These are phyloP conservation scores for Circinella minor DNA, from an alignment of 371 early-diverging fungal species.

Conservation along the genomic window DNA sequence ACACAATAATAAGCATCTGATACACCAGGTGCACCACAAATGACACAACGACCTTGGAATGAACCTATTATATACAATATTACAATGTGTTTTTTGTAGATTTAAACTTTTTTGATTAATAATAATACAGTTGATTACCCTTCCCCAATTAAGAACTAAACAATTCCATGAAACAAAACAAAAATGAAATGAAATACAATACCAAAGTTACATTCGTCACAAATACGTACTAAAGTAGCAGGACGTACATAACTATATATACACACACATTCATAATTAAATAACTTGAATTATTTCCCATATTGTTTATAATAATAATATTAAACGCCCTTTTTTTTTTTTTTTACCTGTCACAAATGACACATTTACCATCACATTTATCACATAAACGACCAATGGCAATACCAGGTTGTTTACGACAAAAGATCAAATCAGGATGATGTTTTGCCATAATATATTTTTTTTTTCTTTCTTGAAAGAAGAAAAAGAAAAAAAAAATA, in stretches of 20 bases:
- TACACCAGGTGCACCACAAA: conserved; percentile 92
- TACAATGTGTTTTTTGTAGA: background rate
- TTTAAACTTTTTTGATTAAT: no score
- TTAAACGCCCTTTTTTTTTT: background rate
- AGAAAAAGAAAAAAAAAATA: no score
- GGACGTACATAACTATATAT: conserved; percentile 78
- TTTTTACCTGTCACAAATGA: conserved; percentile 91
- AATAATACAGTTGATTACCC: no score
- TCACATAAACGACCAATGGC: conserved; percentile 96
- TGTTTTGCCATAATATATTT: conserved; percentile 73
- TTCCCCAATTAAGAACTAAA: no score
- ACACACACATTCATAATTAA: background rate
- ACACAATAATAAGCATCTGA: conserved; percentile 98
- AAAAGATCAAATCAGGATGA: conserved; percentile 95
- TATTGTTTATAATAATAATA: background rate
- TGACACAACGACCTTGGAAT: conserved; percentile 89
- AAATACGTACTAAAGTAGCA: conserved; percentile 87
- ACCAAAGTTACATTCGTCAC: conserved; percentile 97
- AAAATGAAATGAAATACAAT: conserved; percentile 16
- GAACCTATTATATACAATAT: conserved; percentile 43
- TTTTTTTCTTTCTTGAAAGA: no score
- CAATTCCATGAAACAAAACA: background rate
- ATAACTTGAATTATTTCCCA: background rate
- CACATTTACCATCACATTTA: conserved; percentile 94
- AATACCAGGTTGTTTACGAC: conserved; percentile 95